These are phyloP conservation scores for Artomyces pyxidatus DNA, from an alignment of 768 basidiomycete genomes.

Conservation along the genomic window DNA sequence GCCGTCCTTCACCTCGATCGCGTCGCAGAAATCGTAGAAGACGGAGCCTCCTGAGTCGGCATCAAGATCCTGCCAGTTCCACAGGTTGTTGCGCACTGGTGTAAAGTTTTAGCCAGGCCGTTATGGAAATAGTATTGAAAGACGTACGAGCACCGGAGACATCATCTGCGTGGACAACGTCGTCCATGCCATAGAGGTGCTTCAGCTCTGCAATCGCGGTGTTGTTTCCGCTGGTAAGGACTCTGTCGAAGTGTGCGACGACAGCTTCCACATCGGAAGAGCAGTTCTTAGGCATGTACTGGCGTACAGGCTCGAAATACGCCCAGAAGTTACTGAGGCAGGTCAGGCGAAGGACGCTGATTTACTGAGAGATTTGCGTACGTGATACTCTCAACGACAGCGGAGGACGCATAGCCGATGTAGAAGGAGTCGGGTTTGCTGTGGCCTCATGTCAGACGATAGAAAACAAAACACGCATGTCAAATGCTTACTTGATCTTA, in stretches of 20 bases:
- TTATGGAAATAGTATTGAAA: too few species aligned
- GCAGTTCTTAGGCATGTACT: conserved; percentile 65
- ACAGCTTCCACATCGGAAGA: conserved; percentile 63
- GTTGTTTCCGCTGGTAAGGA: conserved; percentile 37
- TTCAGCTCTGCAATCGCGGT: conserved; percentile 47
- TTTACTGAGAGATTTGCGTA: conserved; percentile 10
- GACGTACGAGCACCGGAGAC: conserved; percentile 47
- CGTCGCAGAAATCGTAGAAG: conserved; percentile 64
- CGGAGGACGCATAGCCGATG: conserved; percentile 61
- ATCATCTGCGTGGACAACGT: conserved; percentile 55
- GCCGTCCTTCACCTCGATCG: conserved; percentile 55
- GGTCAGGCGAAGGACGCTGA: conserved; percentile 13
- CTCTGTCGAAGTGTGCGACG: conserved; percentile 50
- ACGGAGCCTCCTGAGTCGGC: conserved; percentile 36
- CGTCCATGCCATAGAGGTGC: conserved; percentile 48
- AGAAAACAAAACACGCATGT: background rate
- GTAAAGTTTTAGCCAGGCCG: too few species aligned
- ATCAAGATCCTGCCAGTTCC: conserved; percentile 62
- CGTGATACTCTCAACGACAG: conserved; percentile 54
- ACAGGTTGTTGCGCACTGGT: conserved; percentile 41
- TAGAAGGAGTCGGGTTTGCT: conserved; percentile 55
- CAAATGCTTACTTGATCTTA: conserved; percentile 47
- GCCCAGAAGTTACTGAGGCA: conserved; percentile 48
- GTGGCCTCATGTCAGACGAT: background rate
- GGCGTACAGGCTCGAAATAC: conserved; percentile 66